Evolutionary conservation across 1,284 basidiomycete species (phyloP), one percentile per base, ranked within the genome.

Genomic region (Agaricales sp.): DNA sequence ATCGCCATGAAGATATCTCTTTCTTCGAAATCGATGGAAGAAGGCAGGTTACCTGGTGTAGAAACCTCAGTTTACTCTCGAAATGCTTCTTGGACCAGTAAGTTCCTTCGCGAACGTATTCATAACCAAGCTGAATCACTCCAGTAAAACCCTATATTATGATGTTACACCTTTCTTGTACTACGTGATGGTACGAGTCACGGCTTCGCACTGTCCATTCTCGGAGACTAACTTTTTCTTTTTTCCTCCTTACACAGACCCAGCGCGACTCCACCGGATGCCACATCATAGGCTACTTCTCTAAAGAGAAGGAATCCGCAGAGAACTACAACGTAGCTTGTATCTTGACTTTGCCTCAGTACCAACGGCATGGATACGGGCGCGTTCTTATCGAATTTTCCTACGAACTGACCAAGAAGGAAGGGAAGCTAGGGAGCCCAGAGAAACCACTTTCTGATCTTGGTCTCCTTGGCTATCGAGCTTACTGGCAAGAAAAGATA

Each of bases 131-230:
- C 51, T 50, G 43, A 50, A 50, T 55, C 64, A 67, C 45, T 48
- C 51, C 60, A 90, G 87, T 70, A 99, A 99, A 74, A 99, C 96
- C 22, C 75, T 99, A 57, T 99, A 99, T 71, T 99, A 98, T 71
- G 96, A 99, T 68, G 96, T 99, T 58, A 98, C 97, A 53, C 96
- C 96, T 2, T 99, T 99, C 73, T 78, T 99, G 74, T 99, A 94
- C 75, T 99, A 99, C 74, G 87, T 95, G 65, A 95, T 99, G 93
- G 91, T 84, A 57, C 57, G 77, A 61, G 25, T 38, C n/a, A n/a
- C n/a, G n/a, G n/a, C n/a, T n/a, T n/a, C n/a, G n/a, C n/a, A n/a
- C n/a, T n/a, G n/a, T n/a, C n/a, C n/a, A n/a, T n/a, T n/a, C n/a
- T n/a, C n/a, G n/a, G n/a, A 53, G 52, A 48, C 41, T 51, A 41